phyloP scores from a whole-genome alignment of 23 red algal species.

The Gracilaria caudata region DNA sequence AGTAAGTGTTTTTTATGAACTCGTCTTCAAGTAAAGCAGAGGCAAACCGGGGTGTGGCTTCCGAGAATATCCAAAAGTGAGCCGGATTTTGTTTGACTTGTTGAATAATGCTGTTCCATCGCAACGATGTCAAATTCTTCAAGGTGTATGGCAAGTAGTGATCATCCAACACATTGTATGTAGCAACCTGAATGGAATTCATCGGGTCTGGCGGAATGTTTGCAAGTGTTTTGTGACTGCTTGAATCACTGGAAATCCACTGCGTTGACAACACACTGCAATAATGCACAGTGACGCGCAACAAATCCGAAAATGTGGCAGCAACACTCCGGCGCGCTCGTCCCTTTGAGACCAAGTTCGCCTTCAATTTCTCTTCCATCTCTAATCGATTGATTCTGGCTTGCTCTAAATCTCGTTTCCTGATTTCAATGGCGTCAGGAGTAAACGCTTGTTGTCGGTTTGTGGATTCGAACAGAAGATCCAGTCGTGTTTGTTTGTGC shows the following conservation, averaged over 20 bases:
- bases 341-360: neutral
- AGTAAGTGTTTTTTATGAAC: neutral
- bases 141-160: neutral
- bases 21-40: neutral
- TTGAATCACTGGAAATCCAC: neutral
- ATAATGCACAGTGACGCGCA: neutral
- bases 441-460: neutral
- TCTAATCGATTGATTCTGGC: neutral
- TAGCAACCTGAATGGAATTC: neutral
- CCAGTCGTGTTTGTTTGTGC: slow-evolving; percentile 14
- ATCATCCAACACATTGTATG: slow-evolving; percentile 1
- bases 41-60: slow-evolving; percentile 7
- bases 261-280: neutral
- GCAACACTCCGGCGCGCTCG: neutral
- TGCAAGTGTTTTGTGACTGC: neutral
- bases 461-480: neutral
- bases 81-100: neutral
- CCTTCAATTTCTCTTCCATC: slow-evolving; percentile 2
- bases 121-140: neutral
- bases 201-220: neutral
- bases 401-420: neutral
- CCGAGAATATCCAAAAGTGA: slow-evolving; percentile 12
- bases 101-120: neutral
- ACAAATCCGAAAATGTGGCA: neutral
- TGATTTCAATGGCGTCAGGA: neutral